Base-by-base conservation (phyloP, 768 basidiomycete species). In the Fibroporia radiculosa region DNA sequence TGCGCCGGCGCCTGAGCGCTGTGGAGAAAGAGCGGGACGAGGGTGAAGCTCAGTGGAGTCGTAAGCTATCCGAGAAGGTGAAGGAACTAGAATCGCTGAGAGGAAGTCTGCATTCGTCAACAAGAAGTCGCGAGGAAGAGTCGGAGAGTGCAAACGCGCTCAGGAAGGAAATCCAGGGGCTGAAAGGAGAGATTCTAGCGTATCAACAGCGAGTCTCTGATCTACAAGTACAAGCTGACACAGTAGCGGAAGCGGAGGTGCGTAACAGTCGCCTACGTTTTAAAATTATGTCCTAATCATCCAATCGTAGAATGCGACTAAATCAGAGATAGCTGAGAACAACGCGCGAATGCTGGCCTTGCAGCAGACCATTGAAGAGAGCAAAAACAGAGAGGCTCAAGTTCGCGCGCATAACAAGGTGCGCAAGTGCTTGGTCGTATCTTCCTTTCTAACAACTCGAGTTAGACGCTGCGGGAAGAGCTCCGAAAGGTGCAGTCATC, bases 401-500 rank as follows among this genome's bases (percentile, higher is more conserved):
- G 57, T 90, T 23, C 79, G 82, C 41, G 59, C 75, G 6, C 80
- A 75, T 41, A 95, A 91, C 62, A 95, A 92, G 74, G 92, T 84
- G 53, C 44, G n/a, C 46, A 23, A 19, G 46, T 32, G 8, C 36
- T 18, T 25, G n/a, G n/a, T n/a, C n/a, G n/a, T 6, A n/a, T 16
- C 4, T 37, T 18, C 22, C 16, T 32, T 35, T 14, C 33, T 52
- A 3, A 44, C 13, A 11, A 18, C 27, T 23, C 10, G 19, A 26
- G 14, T 34, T 57, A 95, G 89, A 89, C 80, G 0, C 69, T 98
- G 14, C 83, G 93, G 7, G 96, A 98, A 42, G 95, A 99, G 59
- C 65, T 99, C 36, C 83, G 92, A 32, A 98, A 98, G 62, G 83
- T 99, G 1, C 96, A 98, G 62, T 88, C 85, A 1, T 95, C 93